These are phyloP conservation scores for Acanthamoeba castellanii DNA, from an alignment of 208 protist species.

Conservation along the genomic window DNA sequence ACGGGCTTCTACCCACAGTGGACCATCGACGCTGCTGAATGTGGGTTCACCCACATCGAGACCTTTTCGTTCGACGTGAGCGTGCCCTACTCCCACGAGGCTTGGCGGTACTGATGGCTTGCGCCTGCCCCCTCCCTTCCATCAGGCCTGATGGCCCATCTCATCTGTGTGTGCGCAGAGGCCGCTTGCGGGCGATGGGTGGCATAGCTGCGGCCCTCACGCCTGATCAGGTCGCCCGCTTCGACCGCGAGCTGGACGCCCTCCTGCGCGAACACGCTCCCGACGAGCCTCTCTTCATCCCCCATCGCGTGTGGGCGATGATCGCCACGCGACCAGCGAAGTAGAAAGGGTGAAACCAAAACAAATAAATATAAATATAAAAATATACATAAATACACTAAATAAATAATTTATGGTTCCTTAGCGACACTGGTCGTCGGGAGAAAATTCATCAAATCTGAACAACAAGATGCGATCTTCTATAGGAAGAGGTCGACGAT, in stretches of 20 bases:
- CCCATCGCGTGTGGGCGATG: slow-evolving; percentile 56
- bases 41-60: slow-evolving; percentile 17
- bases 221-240: background rate
- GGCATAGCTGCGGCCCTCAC: background rate
- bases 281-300: background rate
- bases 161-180: background rate
- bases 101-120: background rate
- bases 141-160: background rate
- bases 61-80: slow-evolving; percentile 38
- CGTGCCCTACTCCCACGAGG: slow-evolving; percentile 50
- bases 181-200: slow-evolving; percentile 2
- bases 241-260: background rate
- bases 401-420: background rate
- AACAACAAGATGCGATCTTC: background rate
- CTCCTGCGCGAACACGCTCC: background rate
- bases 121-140: background rate
- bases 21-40: slow-evolving; percentile 48
- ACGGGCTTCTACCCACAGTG: slow-evolving; percentile 66
- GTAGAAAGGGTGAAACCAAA: background rate
- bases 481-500: no score
- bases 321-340: background rate
- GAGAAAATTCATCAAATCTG: background rate
- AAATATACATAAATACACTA: no score
- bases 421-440: background rate
- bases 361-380: no score